Evolutionary conservation across 1,284 basidiomycete species (phyloP), one percentile per base, ranked within the genome.

Genomic region (Melampsora americana): DNA sequence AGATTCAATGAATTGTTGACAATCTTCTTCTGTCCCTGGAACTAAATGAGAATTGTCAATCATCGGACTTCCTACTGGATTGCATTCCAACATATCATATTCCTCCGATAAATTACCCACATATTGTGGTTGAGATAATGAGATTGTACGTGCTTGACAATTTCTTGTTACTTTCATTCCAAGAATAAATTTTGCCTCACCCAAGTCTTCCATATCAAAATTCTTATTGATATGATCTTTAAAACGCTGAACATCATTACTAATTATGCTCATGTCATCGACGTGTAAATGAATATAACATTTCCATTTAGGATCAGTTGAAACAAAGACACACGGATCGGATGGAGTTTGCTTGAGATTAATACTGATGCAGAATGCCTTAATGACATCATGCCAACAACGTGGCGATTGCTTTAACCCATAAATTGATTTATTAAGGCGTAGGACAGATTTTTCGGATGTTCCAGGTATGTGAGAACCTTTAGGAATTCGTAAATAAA

Each of bases 361-460:
- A 11, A 48, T 48, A 48, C 46, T 48, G 20, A 11, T 48, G 42
- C 64, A 48, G 20, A 48, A 48, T 20, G 11, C 46, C 23, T 28
- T 26, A 28, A 60, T 9, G 11, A 60, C 56, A 2, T 39, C 23
- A 39, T 70, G 69, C 56, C 69, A 70, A 30, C 53, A 59, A 1
- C 56, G 30, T 23, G 69, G 69, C 39, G 28, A 59, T 62, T 70
- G 69, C 28, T 70, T 70, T 28, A 70, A 61, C 14, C 69, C 53
- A 28, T 70, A 70, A 23, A 70, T 26, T 16, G 56, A 70, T 23
- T 70, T 48, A 70, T 70, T 70, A 5, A 70, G 39, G 9, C 59
- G 12, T 60, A 60, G 23, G 46, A 48, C 46, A 11, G 46, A 48
- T 20, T 48, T 48, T 20, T 48, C 46, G 11, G 20, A 11, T 48